phyloP scores from a whole-genome alignment of 208 protist genomes.

The Tritrichomonas foetus region DNA sequence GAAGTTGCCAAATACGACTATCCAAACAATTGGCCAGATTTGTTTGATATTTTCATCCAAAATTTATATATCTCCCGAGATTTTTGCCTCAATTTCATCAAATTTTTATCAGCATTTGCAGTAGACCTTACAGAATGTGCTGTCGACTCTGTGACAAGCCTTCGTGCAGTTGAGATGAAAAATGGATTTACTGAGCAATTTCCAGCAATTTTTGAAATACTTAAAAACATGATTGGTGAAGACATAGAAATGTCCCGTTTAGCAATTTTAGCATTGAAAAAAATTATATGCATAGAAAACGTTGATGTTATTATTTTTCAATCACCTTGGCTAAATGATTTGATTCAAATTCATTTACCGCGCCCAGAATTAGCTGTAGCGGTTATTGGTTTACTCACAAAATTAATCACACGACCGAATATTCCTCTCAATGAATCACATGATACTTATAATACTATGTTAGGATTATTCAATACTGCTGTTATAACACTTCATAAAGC shows the following conservation, averaged over 20 bases:
- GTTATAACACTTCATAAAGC: background rate
- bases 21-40: background rate
- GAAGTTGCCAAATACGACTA: background rate
- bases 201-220: background rate
- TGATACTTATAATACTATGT: background rate
- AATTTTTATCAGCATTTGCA: background rate
- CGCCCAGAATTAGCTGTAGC: background rate
- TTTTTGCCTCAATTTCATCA: background rate
- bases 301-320: background rate
- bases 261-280: background rate
- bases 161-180: background rate
- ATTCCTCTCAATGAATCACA: too few relatives aligned
- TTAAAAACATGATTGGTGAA: background rate
- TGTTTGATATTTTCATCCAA: background rate
- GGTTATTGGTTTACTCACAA: background rate
- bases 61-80: background rate
- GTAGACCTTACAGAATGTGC: background rate
- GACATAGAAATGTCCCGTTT: background rate
- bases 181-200: background rate
- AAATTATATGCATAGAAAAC: background rate
- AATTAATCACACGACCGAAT: background rate
- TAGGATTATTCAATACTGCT: background rate
- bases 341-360: background rate
- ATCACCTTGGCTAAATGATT: background rate
- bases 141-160: background rate